Base-by-base conservation (phyloP, 768 basidiomycete species). In the Holtermannia corniformis region DNA sequence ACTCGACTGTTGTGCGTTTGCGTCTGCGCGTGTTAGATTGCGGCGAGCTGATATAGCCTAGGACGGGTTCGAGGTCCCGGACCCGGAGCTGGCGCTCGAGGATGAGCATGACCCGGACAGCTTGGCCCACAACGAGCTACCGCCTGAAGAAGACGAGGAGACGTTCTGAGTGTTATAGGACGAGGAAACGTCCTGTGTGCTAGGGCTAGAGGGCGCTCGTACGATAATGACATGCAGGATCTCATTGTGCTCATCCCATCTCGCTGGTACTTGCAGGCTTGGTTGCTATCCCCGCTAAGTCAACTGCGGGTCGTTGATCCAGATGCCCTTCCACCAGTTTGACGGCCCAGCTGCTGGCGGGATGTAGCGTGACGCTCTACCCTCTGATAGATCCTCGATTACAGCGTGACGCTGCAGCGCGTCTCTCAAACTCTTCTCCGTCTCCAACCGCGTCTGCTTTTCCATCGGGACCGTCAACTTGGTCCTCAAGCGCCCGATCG, bases 51-150 rank as follows among this genome's bases (percentile, higher is more conserved):
- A 16, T 16, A 49, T 37, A 23, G 28, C 10, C 4, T 73, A 93
- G 90, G 90, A 92, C 12, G 91, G 90, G 49, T 92, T 92, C 62
- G 91, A 92, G 67, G 87, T 91, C 12, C 89, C 90, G 16, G 32
- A 37, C 32, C 16, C 2, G 87, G 88, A 5, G 77, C 56, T n/a
- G 60, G 51, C 23, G 56, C 32, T 51, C 21, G 54, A 43, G 72
- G 63, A 26, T 77, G 64, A 53, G 26, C 59, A 26, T 4, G 25
- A 52, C 24, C 19, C 44, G 10, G 56, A 58, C 16, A 51, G 44
- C 14, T 44, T 56, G n/a, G 50, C 49, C 10, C 40, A 37, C 32
- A 16, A 16, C 32, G 32, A 37, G 32, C 16, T 7, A 16, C 32
- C 73, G 0, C 20, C 57, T 5, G 78, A 77, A 21, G 86, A 87